Base-by-base conservation (phyloP, 2,329 filamentous ascomycete species). In the Fusarium compactum region DNA sequence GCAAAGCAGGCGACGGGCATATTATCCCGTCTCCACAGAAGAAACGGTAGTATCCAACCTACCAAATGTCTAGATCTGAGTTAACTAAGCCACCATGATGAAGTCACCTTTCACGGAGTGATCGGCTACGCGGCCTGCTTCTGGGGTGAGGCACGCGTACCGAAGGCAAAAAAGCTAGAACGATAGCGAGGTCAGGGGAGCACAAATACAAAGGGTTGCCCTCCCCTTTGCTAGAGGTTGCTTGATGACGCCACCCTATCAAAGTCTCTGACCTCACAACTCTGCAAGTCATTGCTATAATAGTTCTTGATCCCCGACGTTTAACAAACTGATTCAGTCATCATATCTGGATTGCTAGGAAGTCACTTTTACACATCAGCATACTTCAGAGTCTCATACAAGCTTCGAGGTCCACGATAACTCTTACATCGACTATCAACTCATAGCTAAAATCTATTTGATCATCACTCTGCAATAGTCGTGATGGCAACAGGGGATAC, bases 61-160 rank as follows among this genome's bases (percentile, higher is more conserved):
- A 47, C 51, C 59, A 45, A 22, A 63, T 30, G 44, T 44, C 48
- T 29, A 47, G 27, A 52, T 44, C 44, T 24, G 58, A 69, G 53
- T 62, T 56, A 41, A 69, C 53, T 48, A 64, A 71, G 69, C 69
- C 69, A 71, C 69, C 25, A 45, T 58, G 46, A 71, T 71, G 69
- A 72, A 71, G 69, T 72, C 69, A 71, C 65, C 54, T 50, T 47
- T 30, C n/a, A 25, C 32, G 48, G 58, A 44, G 32, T 60, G 61
- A 65, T 53, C 63, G 65, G 65, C 44, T 62, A 63, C 27, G 48
- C 61, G 61, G 58, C 58, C 58, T 60, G 22, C 22, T 57, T 45
- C 43, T 34, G 46, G 65, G 48, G 53, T 45, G 44, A 65, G 58
- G 65, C 55, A 65, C 41, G 40, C 52, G 54, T 65, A 52, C 30